Evolutionary conservation across 352 stramenopile species (phyloP), one percentile per base, ranked within the genome.

Genomic region (Pythium oligandrum): DNA sequence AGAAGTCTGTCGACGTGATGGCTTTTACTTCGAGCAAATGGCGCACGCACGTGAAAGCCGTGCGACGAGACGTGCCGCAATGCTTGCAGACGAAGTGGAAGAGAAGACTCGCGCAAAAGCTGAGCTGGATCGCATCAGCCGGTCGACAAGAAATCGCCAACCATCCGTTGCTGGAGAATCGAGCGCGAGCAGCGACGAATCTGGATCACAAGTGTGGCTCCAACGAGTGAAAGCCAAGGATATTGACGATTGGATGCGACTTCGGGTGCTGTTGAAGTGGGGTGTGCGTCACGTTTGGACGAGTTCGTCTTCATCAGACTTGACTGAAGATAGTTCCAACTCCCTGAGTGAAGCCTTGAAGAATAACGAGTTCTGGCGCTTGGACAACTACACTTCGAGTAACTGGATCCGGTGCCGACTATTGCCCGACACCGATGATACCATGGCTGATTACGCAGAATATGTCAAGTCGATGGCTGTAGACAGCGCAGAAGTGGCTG

Each of bases 351-450:
- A 67, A 31, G 60, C 60, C 6, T 43, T 67, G 11, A 58, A 62
- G 17, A 73, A 85, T 35, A 88, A 88, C 38, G 78, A 88, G 47
- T 91, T 86, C 33, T 93, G 80, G 83, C 71, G 81, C 44, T 54
- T 93, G 11, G 83, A 93, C 56, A 80, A 71, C 26, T 93, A 91
- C 51, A 93, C 83, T n/a, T 93, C 83, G 4, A 91, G 80, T 57
- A 93, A 93, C 44, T 93, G 80, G 80, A 88, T 91, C 34, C 83
- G 83, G 9, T 89, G 78, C 55, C 80, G 83, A n/a, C 51, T 93
- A 26, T 57, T 93, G 7, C 83, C 83, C 1, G 83, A 93, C 44
- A 91, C 80, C 0, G 78, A 91, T 51, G 80, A 91, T 53, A 86
- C 79, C 37, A 63, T 76, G 51, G 66, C 75, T 8, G 68, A 72